Evolutionary conservation across 306 rosid species (phyloP).

Genomic region (Quercus wislizeni): DNA sequence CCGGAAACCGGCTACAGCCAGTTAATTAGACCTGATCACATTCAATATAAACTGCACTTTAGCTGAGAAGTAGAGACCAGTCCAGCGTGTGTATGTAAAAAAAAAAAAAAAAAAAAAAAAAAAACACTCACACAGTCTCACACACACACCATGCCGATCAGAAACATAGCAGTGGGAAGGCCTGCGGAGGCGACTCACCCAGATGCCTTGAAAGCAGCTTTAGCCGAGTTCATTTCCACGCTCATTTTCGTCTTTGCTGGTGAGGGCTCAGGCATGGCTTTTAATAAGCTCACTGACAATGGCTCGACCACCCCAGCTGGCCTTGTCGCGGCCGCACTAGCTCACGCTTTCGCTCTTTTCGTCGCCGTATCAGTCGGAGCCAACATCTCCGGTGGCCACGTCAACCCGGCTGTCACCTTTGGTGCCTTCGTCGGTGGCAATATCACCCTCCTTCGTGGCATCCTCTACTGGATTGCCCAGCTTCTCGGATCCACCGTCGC

Average conservation of each 20-base stretch:
- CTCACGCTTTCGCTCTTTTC: constrained; percentile 77
- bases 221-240: constrained; percentile 89
- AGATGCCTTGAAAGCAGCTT: constrained; percentile 57
- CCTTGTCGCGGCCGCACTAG: constrained; percentile 65
- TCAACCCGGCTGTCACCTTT: constrained; percentile 94
- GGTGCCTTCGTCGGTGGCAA: constrained; percentile 84
- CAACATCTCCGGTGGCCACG: constrained; percentile 95
- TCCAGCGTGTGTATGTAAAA: neutral
- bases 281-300: constrained; percentile 61
- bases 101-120: neutral
- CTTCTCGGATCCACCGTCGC: constrained; percentile 79
- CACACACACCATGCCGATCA: constrained; percentile 56
- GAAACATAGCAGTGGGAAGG: constrained; percentile 66
- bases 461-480: constrained; percentile 84
- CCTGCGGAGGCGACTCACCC: constrained; percentile 60
- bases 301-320: constrained; percentile 58
- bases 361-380: constrained; percentile 72
- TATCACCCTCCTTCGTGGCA: constrained; percentile 69
- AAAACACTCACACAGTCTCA: no score
- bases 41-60: constrained; percentile 34
- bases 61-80: neutral
- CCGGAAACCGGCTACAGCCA: constrained; percentile 60
- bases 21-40: constrained; percentile 14
- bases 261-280: constrained; percentile 78
- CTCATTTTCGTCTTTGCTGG: constrained; percentile 93